These are phyloP conservation scores for Bipolaris oryzae DNA, from an alignment of 2,329 filamentous ascomycete species.

Conservation along the genomic window DNA sequence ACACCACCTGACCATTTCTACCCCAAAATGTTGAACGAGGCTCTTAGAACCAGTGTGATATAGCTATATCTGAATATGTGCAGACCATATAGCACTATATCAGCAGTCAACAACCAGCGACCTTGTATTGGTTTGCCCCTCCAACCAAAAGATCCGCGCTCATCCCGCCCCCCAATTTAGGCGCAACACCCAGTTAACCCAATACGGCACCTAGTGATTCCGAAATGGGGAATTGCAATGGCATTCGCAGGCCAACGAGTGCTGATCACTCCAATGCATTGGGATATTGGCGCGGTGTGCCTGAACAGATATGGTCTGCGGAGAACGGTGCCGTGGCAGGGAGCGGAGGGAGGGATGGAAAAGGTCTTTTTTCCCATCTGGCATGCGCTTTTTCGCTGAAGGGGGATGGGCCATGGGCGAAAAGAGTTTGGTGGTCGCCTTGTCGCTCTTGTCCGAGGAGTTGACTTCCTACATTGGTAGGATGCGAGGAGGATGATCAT, in stretches of 20 bases:
- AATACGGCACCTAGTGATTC: slow-evolving; percentile 1
- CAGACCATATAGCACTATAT: slow-evolving; percentile 30
- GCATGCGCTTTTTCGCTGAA: no score
- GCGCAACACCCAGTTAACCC: background rate
- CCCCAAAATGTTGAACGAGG: background rate
- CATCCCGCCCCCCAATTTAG: slow-evolving; percentile 1
- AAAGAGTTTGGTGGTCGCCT: no score
- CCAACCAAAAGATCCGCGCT: slow-evolving; percentile 3
- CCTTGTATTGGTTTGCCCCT: background rate
- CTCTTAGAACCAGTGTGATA: slow-evolving; percentile 11
- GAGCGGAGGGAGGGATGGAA: no score
- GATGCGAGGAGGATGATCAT: no score
- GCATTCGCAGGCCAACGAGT: background rate
- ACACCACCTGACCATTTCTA: slow-evolving; percentile 1
- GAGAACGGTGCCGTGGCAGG: background rate
- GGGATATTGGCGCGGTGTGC: slow-evolving; percentile 1
- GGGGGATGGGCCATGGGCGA: no score
- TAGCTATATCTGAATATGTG: slow-evolving; percentile 26
- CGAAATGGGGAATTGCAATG: background rate
- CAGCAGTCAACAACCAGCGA: slow-evolving; percentile 1
- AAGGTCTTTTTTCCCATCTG: background rate
- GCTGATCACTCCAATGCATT: background rate
- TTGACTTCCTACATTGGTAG: no score
- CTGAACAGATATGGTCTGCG: background rate
- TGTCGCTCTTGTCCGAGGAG: no score